These are phyloP conservation scores for Debaryomyces fabryi DNA, from an alignment of 1,139 yeast genomes.

Conservation along the genomic window DNA sequence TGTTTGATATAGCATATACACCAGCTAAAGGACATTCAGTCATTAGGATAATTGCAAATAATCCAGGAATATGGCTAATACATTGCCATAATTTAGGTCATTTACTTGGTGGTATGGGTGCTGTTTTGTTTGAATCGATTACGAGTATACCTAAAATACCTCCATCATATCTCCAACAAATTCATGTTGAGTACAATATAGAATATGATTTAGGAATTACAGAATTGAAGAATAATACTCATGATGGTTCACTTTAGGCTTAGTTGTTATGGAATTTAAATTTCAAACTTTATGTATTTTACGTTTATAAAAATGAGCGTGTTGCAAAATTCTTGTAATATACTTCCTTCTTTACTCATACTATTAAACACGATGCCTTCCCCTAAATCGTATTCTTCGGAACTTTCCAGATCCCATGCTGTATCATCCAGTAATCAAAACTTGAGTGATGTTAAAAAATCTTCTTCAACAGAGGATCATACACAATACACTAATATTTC, in stretches of 20 bases:
- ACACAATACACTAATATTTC: background rate
- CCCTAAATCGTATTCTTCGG: background rate
- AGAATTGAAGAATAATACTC: constrained; percentile 7
- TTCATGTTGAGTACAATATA: constrained; percentile 7
- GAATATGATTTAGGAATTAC: constrained; percentile 4
- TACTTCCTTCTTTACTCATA: background rate
- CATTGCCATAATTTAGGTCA: constrained; percentile 45
- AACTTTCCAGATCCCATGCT: background rate
- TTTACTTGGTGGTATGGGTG: constrained; percentile 40
- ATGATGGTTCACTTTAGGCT: constrained; percentile 4
- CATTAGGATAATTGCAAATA: constrained; percentile 22
- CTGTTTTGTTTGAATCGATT: constrained; percentile 29
- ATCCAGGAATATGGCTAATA: constrained; percentile 25
- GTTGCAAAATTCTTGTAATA: constrained; percentile 2
- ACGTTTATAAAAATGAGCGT: background rate
- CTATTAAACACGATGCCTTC: background rate
- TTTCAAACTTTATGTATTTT: background rate
- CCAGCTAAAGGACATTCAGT: constrained; percentile 33
- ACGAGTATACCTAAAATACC: constrained; percentile 20
- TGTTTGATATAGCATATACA: constrained; percentile 28
- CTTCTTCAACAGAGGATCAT: background rate
- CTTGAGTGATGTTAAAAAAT: background rate
- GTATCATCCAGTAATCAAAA: background rate
- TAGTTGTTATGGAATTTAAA: background rate
- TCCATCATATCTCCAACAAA: constrained; percentile 2